Evolutionary conservation across 129 eudicot species (phyloP).

Genomic region (Artemisia tridentata): DNA sequence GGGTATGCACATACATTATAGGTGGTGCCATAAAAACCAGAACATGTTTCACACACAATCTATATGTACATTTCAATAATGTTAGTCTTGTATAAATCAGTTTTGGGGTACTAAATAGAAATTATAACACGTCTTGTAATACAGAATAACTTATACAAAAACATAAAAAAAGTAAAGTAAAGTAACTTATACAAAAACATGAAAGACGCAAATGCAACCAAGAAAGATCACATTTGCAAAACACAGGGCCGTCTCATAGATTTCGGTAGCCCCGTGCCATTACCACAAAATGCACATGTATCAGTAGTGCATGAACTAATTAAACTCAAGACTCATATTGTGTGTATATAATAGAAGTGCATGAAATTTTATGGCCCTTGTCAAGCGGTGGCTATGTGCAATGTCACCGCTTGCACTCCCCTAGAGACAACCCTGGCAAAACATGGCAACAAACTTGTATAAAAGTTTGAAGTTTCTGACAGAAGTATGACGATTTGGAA

Average conservation of each 20-base stretch:
- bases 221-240: neutral
- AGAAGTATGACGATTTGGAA: neutral
- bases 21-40: conserved; percentile 18
- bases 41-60: conserved; percentile 2
- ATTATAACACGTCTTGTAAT: too few relatives aligned
- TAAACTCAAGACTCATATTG: too few relatives aligned
- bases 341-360: too few relatives aligned
- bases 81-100: neutral
- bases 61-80: neutral
- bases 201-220: neutral
- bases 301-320: neutral
- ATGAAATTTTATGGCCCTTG: too few relatives aligned
- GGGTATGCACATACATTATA: neutral
- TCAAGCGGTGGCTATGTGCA: too few relatives aligned
- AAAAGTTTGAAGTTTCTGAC: neutral
- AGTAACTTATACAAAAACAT: neutral
- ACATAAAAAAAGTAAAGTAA: too few relatives aligned
- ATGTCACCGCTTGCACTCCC: too few relatives aligned
- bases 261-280: too few relatives aligned
- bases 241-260: neutral
- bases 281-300: too few relatives aligned
- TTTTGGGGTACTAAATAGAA: too few relatives aligned
- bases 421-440: neutral
- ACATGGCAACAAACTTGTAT: neutral
- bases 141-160: neutral